Percentiles rank a stretch among this genome's conserved stretches.
Conservation (phyloP, 805 yeast genomes). For the Lipomyces mesembrius region DNA sequence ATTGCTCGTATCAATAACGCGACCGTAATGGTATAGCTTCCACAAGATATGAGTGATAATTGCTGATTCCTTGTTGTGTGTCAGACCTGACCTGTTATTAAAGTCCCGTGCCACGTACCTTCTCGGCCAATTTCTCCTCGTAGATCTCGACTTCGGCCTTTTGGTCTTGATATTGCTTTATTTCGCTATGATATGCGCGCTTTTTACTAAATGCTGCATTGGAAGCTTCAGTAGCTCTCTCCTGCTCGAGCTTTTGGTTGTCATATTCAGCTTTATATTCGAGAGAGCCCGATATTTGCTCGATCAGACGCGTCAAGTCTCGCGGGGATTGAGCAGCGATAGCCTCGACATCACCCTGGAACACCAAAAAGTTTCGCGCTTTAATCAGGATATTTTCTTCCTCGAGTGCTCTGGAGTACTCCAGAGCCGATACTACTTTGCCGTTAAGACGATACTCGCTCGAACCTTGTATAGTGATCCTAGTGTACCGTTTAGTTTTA, state of each 20-base stretch:
- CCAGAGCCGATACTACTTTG: constrained; percentile 60
- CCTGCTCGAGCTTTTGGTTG: constrained; percentile 62
- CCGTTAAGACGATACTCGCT: constrained; percentile 73
- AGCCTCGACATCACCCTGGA: constrained; percentile 96
- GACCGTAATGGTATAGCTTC: constrained; percentile 65
- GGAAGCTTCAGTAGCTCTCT: constrained; percentile 65
- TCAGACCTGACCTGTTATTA: neutral
- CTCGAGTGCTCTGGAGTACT: constrained; percentile 69
- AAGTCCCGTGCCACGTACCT: constrained; percentile 46
- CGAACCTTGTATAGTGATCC: constrained; percentile 55
- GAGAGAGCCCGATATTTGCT: constrained; percentile 80
- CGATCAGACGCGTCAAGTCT: constrained; percentile 75
- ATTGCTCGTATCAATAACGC: constrained; percentile 42
- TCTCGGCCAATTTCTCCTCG: constrained; percentile 58
- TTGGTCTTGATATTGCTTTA: constrained; percentile 78
- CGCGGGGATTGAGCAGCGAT: constrained; percentile 84
- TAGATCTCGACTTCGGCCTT: constrained; percentile 70
- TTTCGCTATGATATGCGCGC: constrained; percentile 71
- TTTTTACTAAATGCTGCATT: constrained; percentile 68
- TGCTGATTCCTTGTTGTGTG: constrained; percentile 34
- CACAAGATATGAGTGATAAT: constrained; percentile 61
- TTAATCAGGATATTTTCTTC: constrained; percentile 81
- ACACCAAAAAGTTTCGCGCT: constrained; percentile 89
- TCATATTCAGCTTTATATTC: constrained; percentile 74
- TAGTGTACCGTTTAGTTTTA: neutral